These are phyloP conservation scores for Talaromyces sp. DNA, from an alignment of 2,329 filamentous ascomycete species.

Conservation along the genomic window DNA sequence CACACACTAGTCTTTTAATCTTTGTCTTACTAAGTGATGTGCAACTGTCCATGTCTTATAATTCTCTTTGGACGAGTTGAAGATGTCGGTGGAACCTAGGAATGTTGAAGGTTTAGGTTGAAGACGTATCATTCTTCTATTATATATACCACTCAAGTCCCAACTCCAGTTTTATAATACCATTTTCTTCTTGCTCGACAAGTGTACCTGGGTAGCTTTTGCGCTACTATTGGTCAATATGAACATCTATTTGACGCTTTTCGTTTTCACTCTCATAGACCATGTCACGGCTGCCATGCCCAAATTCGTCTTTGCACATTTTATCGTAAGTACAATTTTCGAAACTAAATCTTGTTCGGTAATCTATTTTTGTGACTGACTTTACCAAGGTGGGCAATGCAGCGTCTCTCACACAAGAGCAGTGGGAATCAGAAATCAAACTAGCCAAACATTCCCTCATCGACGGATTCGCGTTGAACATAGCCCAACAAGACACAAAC, in stretches of 20 bases:
- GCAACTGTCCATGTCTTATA: neutral
- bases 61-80: neutral
- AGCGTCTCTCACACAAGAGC: constrained; percentile 11
- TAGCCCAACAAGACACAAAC: constrained; percentile 28
- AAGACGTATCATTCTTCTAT: neutral
- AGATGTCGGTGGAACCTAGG: neutral
- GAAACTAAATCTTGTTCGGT: too few relatives aligned
- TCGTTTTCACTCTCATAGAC: constrained; percentile 12
- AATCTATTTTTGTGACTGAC: neutral
- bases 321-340: constrained; percentile 22
- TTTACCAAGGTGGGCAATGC: constrained; percentile 29
- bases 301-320: constrained; percentile 28
- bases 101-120: constrained; percentile 1
- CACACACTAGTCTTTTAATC: neutral
- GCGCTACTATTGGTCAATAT: neutral
- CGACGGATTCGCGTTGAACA: constrained; percentile 43
- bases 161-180: neutral
- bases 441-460: constrained; percentile 37
- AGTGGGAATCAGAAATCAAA: constrained; percentile 29
- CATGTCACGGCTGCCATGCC: constrained; percentile 8
- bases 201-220: neutral
- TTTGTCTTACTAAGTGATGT: neutral
- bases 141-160: neutral
- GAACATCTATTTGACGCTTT: constrained; percentile 13
- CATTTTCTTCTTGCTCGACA: neutral